Conservation (phyloP, 331 rosid genomes). For the Dryas integrifolia region DNA sequence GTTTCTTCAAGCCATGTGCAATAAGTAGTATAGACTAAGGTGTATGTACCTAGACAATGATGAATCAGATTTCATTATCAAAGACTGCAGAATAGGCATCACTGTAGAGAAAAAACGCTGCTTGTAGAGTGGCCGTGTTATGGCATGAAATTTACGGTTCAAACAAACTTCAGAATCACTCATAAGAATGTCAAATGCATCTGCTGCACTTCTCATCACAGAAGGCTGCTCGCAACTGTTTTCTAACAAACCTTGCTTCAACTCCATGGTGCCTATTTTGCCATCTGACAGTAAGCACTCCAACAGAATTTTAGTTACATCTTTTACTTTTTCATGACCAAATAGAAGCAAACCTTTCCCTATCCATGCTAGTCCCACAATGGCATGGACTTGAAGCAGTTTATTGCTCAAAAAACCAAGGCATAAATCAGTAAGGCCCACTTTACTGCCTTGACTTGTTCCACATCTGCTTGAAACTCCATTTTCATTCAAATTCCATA, state of each 20-base stretch:
- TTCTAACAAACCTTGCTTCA: conserved; percentile 35
- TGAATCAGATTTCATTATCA: conserved; percentile 53
- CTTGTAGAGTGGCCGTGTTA: conserved; percentile 77
- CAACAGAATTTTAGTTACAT: conserved; percentile 58
- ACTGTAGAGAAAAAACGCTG: conserved; percentile 80
- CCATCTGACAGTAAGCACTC: conserved; percentile 56
- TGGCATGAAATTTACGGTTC: conserved; percentile 66
- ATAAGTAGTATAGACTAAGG: neutral
- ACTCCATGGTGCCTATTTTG: conserved; percentile 31
- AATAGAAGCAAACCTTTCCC: conserved; percentile 86
- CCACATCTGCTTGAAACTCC: conserved; percentile 34
- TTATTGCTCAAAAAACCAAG: conserved; percentile 49
- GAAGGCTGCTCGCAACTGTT: conserved; percentile 33
- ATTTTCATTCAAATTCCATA: conserved; percentile 32
- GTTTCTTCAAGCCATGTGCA: neutral
- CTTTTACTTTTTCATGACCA: conserved; percentile 83
- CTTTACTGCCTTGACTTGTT: conserved; percentile 39
- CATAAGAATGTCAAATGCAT: conserved; percentile 88
- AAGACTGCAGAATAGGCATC: conserved; percentile 73
- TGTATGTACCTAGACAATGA: conserved; percentile 58
- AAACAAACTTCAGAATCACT: conserved; percentile 85
- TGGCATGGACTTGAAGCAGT: conserved; percentile 61
- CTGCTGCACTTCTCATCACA: conserved; percentile 65
- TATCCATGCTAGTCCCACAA: conserved; percentile 84
- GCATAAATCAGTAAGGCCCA: conserved; percentile 63